A percentile compares a stretch with the other conserved stretches of the same genome.
These are phyloP conservation scores for Calonectria ilicicola DNA, from an alignment of 2,329 filamentous ascomycete species.

Conservation along the genomic window DNA sequence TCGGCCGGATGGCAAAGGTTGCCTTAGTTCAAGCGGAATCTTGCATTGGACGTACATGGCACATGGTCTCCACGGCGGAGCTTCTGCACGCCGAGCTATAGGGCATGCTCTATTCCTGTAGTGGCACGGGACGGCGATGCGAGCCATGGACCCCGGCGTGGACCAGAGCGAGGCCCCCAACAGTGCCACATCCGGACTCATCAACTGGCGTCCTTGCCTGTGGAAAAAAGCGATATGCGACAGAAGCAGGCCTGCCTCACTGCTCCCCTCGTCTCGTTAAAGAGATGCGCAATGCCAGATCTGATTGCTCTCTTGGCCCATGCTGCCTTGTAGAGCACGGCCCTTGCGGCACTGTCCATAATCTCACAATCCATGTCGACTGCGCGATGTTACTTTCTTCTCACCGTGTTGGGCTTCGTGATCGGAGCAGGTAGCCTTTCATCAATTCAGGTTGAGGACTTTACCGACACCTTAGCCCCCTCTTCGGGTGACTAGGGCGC, in stretches of 20 bases:
- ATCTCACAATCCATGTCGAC: slow-evolving; percentile 12
- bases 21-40: slow-evolving; percentile 43
- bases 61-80: slow-evolving; percentile 32
- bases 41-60: slow-evolving; percentile 41
- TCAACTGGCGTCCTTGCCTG: slow-evolving; percentile 4
- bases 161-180: slow-evolving; percentile 17
- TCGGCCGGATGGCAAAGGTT: slow-evolving; percentile 30
- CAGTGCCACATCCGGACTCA: slow-evolving; percentile 14
- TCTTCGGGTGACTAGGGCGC: slow-evolving; percentile 3
- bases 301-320: slow-evolving; percentile 11
- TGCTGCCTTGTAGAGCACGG: slow-evolving; percentile 4
- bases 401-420: neutral
- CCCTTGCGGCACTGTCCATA: slow-evolving; percentile 15
- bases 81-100: slow-evolving; percentile 29
- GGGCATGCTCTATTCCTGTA: slow-evolving; percentile 15
- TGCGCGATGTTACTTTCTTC: slow-evolving; percentile 21
- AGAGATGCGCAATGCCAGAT: slow-evolving; percentile 29
- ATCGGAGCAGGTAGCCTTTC: slow-evolving; percentile 1
- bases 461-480: slow-evolving; percentile 15
- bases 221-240: slow-evolving; percentile 30
- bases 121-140: slow-evolving; percentile 35
- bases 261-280: slow-evolving; percentile 16
- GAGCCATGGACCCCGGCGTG: slow-evolving; percentile 24
- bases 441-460: neutral
- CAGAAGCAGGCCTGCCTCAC: slow-evolving; percentile 12